Percentiles rank a stretch among this genome's conserved stretches.
These are phyloP conservation scores for Ascochyta fabae DNA, from an alignment of 2,329 filamentous ascomycete species.

Conservation along the genomic window DNA sequence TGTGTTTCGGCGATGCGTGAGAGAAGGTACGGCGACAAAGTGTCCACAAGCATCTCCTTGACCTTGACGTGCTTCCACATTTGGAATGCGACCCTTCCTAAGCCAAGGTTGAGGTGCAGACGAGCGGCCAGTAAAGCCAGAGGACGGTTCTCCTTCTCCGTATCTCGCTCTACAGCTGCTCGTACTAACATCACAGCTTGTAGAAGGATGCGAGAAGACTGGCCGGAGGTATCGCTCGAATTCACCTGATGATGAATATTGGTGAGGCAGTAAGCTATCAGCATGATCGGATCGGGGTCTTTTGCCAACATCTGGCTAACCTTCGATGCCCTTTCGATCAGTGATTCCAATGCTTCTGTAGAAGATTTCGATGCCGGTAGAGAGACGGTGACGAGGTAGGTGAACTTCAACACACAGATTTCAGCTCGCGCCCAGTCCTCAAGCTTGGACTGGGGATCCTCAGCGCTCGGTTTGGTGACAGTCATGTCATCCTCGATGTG, in stretches of 20 bases:
- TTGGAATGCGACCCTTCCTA: slow-evolving; percentile 39
- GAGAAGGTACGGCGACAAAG: slow-evolving; percentile 38
- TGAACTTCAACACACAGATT: slow-evolving; percentile 34
- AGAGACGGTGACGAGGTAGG: slow-evolving; percentile 36
- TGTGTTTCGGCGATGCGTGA: slow-evolving; percentile 43
- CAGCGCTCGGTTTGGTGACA: neutral
- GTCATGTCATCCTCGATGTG: slow-evolving; percentile 19
- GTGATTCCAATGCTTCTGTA: slow-evolving; percentile 16
- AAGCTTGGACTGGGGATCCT: slow-evolving; percentile 3
- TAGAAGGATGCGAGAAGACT: slow-evolving; percentile 29
- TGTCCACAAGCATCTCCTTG: slow-evolving; percentile 47
- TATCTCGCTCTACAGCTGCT: slow-evolving; percentile 32
- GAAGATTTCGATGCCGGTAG: neutral
- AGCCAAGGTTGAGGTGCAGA: slow-evolving; percentile 40
- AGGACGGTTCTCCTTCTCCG: slow-evolving; percentile 34
- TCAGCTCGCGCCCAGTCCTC: slow-evolving; percentile 27
- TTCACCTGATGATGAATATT: slow-evolving; percentile 24
- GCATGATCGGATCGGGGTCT: slow-evolving; percentile 24
- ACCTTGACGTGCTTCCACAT: slow-evolving; percentile 35
- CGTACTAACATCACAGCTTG: slow-evolving; percentile 40
- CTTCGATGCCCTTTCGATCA: slow-evolving; percentile 27
- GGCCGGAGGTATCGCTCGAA: slow-evolving; percentile 1
- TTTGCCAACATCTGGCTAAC: slow-evolving; percentile 22
- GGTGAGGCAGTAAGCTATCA: slow-evolving; percentile 35
- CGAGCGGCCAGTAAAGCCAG: slow-evolving; percentile 43